Evolutionary conservation across 371 early-diverging fungal genomes (phyloP), one percentile per base, ranked within the genome.

Genomic region (Choanephora cucurbitarum): DNA sequence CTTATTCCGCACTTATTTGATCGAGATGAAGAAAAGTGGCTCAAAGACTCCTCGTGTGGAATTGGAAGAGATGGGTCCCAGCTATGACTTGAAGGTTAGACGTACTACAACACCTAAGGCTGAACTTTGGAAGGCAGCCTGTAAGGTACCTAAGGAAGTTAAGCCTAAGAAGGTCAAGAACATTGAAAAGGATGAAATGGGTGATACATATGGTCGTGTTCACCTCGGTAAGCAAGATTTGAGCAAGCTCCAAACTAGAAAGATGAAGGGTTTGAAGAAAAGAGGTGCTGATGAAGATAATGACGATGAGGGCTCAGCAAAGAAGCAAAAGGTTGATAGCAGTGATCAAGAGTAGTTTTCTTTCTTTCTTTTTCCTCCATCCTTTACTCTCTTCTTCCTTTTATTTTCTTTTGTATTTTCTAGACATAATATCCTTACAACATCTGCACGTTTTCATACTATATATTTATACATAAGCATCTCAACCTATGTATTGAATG

Each of bases 111-210:
- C 85, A 22, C 91, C 96, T 42, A 83, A 86, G 57, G 65, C 81
- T 34, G 95, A 96, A 11, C 71, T 91, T 48, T 87, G 90, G 90
- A 94, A 91, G 73, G 68, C 79, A 53, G 92, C 99, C 7, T 70
- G 80, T 24, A 80, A 76, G 62, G 83, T 94, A 24, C 95, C 97
- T 43, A 92, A 87, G 80, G 92, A 94, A 78, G 69, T 92, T 53
- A 89, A 89, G 86, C 79, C 79, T 40, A 89, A 89, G 83, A 96
- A 95, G 81, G 85, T 78, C 62, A 98, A 98, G 94, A 98, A 98
- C 67, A 80, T 97, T 47, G 83, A 83, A 52, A 77, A 77, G 51
- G 91, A 95, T 67, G 92, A 85, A 11, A 80, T 95, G 75, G 97
- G 96, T 49, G 94, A 97, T 71, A 90, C 87, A 69, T 80, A 89